Evolutionary conservation across 2,329 filamentous ascomycete genomes (phyloP), one percentile per base, ranked within the genome.

Genomic region (Ceratocystiopsis minuta): DNA sequence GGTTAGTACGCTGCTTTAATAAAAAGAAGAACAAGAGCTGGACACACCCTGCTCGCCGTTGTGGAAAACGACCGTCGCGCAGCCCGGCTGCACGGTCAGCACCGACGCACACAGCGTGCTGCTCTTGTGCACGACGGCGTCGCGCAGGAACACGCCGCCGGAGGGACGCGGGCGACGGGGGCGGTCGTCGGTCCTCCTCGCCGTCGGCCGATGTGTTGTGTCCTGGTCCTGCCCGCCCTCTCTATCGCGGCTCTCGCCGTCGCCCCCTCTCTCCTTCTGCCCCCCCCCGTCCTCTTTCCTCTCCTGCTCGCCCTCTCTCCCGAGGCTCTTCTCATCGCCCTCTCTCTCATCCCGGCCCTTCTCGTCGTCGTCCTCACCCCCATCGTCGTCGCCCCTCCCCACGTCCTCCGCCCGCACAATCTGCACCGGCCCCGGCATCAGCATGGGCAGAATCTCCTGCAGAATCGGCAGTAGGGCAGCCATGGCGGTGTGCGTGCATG

Each of bases 31-130:
- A n/a, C n/a, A n/a, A n/a, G n/a, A n/a, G n/a, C n/a, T n/a, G n/a
- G n/a, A n/a, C n/a, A n/a, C n/a, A n/a, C n/a, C n/a, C 65, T 82
- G 75, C 52, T 75, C 68, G 42, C 76, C 78, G 51, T 83, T 76
- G 51, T 84, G 79, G 48, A 79, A 76, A 17, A 84, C 64, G 6
- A 71, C 67, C 0, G 75, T 75, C 3, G 66, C 59, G 24, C 72
- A 73, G 41, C 70, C 67, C 7, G 78, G 74, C 48, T 73, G 71
- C 2, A 77, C 71, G 34, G 75, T 69, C 57, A 80, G 66, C 11
- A 80, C 71, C 72, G 74, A 74, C 28, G 76, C 75, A 53, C 78
- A 81, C 57, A 84, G 68, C 46, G 69, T 70, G 45, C 78, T 70
- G 42, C 70, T 75, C 54, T 73, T 68, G 52, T 71, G 66, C 37